A percentile compares a stretch with the other conserved stretches of the same genome.
Conservation (phyloP, 2,329 filamentous ascomycete species). For the Neonectria coccinea region DNA sequence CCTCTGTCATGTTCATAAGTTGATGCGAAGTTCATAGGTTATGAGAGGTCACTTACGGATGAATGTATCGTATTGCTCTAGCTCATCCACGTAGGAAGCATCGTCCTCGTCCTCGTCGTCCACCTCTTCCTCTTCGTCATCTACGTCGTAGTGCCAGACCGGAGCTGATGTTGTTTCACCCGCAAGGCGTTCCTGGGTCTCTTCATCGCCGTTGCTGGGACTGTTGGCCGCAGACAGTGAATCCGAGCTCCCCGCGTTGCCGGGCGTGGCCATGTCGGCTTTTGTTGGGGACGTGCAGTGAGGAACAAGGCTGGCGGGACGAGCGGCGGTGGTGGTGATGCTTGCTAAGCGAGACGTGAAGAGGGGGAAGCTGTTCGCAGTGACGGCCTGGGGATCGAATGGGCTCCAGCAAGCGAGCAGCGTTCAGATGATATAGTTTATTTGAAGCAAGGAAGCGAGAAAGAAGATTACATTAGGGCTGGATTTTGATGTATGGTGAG, state of each 20-base stretch:
- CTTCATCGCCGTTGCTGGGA: conserved; percentile 18
- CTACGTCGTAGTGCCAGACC: conserved; percentile 32
- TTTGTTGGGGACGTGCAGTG: conserved; percentile 7
- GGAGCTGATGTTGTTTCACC: conserved; percentile 30
- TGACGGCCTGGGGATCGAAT: background rate
- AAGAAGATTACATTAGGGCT: background rate
- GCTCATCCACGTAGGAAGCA: conserved; percentile 29
- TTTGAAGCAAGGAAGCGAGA: background rate
- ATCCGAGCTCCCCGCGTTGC: conserved; percentile 24
- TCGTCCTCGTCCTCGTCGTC: conserved; percentile 47
- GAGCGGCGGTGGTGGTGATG: conserved; percentile 16
- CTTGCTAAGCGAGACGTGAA: conserved; percentile 38
- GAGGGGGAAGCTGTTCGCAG: conserved; percentile 23
- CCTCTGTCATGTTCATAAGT: conserved; percentile 27
- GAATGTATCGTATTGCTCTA: conserved; percentile 41
- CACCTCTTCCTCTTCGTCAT: conserved; percentile 51
- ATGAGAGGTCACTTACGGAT: conserved; percentile 29
- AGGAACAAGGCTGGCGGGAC: conserved; percentile 11
- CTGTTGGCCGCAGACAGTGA: conserved; percentile 3
- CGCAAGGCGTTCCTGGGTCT: conserved; percentile 14
- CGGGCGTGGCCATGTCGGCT: conserved; percentile 31
- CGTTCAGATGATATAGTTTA: background rate
- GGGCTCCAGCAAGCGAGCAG: background rate
- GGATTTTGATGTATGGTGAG: background rate
- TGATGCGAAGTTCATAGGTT: too few relatives aligned